phyloP scores from a whole-genome alignment of 2,329 filamentous ascomycete genomes.

The Trichocomaceae sp. region DNA sequence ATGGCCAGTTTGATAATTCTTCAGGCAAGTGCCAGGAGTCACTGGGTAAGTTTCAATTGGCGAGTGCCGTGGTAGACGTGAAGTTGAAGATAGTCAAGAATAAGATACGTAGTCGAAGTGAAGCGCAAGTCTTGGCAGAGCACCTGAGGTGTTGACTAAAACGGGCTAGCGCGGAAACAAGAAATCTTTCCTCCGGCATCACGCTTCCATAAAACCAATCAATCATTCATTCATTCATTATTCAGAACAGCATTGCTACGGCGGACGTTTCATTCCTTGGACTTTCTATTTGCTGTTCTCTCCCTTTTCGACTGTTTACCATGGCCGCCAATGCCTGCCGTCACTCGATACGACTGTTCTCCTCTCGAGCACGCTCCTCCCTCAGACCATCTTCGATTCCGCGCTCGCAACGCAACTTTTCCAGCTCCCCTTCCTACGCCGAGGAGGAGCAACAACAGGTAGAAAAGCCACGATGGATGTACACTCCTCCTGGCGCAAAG shows the following conservation, averaged over 20 bases:
- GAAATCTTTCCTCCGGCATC: conserved; percentile 1
- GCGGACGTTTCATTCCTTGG: not conserved
- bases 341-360: conserved; percentile 33
- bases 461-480: conserved; percentile 58
- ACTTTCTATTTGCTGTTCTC: not conserved
- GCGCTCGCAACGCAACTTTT: conserved; percentile 22
- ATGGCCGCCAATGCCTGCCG: conserved; percentile 47
- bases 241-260: not conserved
- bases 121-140: not conserved
- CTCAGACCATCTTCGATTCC: conserved; percentile 13
- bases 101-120: too few species aligned
- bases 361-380: conserved; percentile 24
- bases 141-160: conserved; percentile 1
- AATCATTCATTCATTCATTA: not conserved
- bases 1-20: not conserved
- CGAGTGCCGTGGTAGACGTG: not conserved
- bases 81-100: too few species aligned
- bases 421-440: conserved; percentile 18
- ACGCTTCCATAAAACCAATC: not conserved
- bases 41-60: not conserved
- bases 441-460: conserved; percentile 23
- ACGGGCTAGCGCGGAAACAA: conserved; percentile 7
- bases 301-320: not conserved
- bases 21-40: not conserved
- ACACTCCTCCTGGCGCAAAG: conserved; percentile 64